A percentile compares a stretch with the other conserved stretches of the same genome.
phyloP scores from a whole-genome alignment of 768 basidiomycete species.

The Suillus clintonianus region DNA sequence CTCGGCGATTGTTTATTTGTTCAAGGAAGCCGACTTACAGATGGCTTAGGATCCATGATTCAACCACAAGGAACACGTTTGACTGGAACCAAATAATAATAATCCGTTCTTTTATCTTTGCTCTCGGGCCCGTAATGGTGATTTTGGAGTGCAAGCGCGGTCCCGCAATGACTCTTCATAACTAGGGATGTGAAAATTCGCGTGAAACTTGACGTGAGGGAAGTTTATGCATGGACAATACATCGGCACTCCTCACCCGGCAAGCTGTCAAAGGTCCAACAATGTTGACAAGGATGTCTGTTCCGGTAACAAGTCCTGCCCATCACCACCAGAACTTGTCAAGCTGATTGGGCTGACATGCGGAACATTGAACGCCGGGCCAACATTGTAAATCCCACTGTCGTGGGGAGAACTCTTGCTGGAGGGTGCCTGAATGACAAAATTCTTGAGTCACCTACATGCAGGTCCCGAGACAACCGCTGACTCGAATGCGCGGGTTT shows the following conservation, averaged over 20 bases:
- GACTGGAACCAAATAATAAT: no score
- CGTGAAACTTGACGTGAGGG: background rate
- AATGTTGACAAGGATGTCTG: background rate
- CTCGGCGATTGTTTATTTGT: background rate
- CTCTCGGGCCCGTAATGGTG: background rate
- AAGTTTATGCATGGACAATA: background rate
- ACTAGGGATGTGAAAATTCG: background rate
- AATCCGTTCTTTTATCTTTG: background rate
- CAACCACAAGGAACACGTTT: background rate
- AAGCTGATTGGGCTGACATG: background rate
- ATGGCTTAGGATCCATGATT: background rate
- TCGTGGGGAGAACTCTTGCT: background rate
- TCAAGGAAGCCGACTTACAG: background rate
- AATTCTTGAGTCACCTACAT: background rate
- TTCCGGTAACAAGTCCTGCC: background rate
- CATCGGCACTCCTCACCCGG: background rate
- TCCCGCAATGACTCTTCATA: background rate
- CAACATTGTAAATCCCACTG: background rate
- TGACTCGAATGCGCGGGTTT: background rate
- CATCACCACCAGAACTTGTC: background rate
- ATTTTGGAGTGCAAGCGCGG: background rate
- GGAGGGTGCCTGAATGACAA: background rate
- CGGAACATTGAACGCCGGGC: background rate
- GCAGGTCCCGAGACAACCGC: background rate
- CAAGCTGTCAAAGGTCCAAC: background rate